A percentile compares a stretch with the other conserved stretches of the same genome.
Conservation (phyloP, 2,329 filamentous ascomycete genomes). For the Parafenestella ontariensis region DNA sequence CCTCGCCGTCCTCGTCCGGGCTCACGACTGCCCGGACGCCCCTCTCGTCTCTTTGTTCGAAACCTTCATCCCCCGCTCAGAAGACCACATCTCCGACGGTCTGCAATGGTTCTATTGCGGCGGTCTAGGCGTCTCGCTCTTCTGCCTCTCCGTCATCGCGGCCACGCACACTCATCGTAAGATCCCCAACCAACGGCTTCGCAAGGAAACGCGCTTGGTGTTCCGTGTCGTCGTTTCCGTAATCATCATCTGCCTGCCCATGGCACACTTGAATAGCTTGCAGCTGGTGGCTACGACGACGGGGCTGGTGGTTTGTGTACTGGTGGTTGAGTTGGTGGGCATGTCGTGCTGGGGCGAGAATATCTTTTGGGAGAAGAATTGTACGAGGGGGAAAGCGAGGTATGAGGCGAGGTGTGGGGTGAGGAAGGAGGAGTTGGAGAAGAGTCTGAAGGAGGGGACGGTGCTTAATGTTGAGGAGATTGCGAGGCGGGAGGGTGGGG, state of each 20-base stretch:
- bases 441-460: slow-evolving; percentile 36
- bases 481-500: slow-evolving; percentile 34
- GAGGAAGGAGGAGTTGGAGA: slow-evolving; percentile 40
- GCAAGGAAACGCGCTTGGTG: slow-evolving; percentile 59
- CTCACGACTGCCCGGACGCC: slow-evolving; percentile 61
- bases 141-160: slow-evolving; percentile 63
- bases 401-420: slow-evolving; percentile 44
- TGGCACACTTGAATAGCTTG: slow-evolving; percentile 52
- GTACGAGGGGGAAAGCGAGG: slow-evolving; percentile 28
- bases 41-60: slow-evolving; percentile 59
- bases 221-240: slow-evolving; percentile 60
- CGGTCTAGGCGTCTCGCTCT: slow-evolving; percentile 64
- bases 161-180: slow-evolving; percentile 64
- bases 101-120: slow-evolving; percentile 70
- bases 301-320: slow-evolving; percentile 43
- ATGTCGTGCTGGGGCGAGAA: slow-evolving; percentile 36
- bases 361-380: slow-evolving; percentile 35
- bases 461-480: slow-evolving; percentile 46
- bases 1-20: slow-evolving; percentile 65
- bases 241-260: slow-evolving; percentile 63
- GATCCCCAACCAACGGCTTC: slow-evolving; percentile 57
- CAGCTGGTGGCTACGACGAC: slow-evolving; percentile 50
- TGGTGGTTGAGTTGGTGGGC: slow-evolving; percentile 47
- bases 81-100: slow-evolving; percentile 59
- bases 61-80: slow-evolving; percentile 58